Percentiles rank a stretch among this genome's conserved stretches.
These are phyloP conservation scores for Aspergillus texensis DNA, from an alignment of 2,329 filamentous ascomycete species.

Conservation along the genomic window DNA sequence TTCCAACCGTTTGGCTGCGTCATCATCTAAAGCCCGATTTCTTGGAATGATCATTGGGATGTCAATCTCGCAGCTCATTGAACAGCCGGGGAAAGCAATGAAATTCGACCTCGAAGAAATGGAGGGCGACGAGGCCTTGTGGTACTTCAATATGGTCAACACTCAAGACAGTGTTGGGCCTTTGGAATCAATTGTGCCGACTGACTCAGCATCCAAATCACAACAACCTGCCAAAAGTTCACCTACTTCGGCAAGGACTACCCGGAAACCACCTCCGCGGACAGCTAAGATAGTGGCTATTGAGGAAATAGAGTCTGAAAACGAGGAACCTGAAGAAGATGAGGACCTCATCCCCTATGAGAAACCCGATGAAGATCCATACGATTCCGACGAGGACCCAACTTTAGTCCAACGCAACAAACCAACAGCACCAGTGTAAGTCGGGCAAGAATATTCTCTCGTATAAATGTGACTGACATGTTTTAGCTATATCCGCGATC, in stretches of 20 bases:
- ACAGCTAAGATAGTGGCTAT: slow-evolving; percentile 54
- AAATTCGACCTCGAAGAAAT: slow-evolving; percentile 84
- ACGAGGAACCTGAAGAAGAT: slow-evolving; percentile 54
- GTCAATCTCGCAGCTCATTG: slow-evolving; percentile 66
- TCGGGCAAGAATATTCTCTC: slow-evolving; percentile 13
- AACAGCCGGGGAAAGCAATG: slow-evolving; percentile 69
- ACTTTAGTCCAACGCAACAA: slow-evolving; percentile 84
- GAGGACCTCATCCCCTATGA: slow-evolving; percentile 74
- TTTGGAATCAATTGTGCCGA: slow-evolving; percentile 51
- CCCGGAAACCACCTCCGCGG: not conserved
- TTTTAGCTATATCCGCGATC: slow-evolving; percentile 73
- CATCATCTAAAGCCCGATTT: slow-evolving; percentile 74
- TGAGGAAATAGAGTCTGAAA: slow-evolving; percentile 65
- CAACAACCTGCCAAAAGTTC: slow-evolving; percentile 12
- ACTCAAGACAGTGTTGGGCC: slow-evolving; percentile 66
- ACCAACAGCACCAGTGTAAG: slow-evolving; percentile 73
- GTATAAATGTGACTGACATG: slow-evolving; percentile 16
- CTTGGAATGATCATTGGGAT: slow-evolving; percentile 88
- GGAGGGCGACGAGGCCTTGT: slow-evolving; percentile 69
- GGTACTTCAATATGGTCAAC: slow-evolving; percentile 70
- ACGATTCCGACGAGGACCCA: slow-evolving; percentile 92
- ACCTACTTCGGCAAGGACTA: not conserved
- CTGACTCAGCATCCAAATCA: slow-evolving; percentile 17
- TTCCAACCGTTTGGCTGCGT: slow-evolving; percentile 80
- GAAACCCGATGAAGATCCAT: slow-evolving; percentile 84